Evolutionary conservation across 371 early-diverging fungal species (phyloP), one percentile per base, ranked within the genome.

Genomic region (Massospora cicadina): DNA sequence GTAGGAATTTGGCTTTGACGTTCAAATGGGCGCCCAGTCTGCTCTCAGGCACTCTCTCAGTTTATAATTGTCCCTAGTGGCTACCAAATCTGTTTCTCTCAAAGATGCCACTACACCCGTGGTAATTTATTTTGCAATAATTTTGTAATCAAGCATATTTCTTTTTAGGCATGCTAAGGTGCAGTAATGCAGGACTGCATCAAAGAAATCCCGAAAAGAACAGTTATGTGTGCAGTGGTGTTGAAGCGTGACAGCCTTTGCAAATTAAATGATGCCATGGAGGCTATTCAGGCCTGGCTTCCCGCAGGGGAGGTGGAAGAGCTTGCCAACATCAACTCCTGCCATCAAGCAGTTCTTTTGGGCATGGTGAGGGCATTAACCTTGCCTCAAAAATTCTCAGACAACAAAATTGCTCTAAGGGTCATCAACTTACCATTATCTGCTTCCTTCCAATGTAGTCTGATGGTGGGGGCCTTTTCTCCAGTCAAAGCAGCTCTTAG

Each of bases 41-140:
- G 86, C 86, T 0, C 73, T 95, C 54, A 95, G 97, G 1, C 97
- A 96, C 67, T 91, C 92, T 13, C 75, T 96, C 0, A 95, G 97
- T n/a, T 95, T 95, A 75, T 96, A 93, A 67, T 79, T 87, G 21
- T 91, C 93, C 0, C 74, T 91, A 13, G 87, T 92, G 0, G 93
- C 91, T 0, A 81, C 92, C 5, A 75, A 80, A 27, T 75, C 91
- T 0, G 68, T 95, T 54, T 76, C 84, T 21, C 72, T 95, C 43
- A 68, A 72, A 0, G 91, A 95, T 70, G 95, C 91, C 17, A 81
- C 92, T 43, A 81, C 80, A 32, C 73, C 95, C 25, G 95, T 95
- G 55, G 43, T 43, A 43, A 43, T 43, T 43, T 43, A 43, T 43
- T 43, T 43, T 43, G 43, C 17, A 17, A 5, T 43, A 43, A 43